These are phyloP conservation scores for Myochromella boudieri DNA, from an alignment of 768 basidiomycete genomes.

Conservation along the genomic window DNA sequence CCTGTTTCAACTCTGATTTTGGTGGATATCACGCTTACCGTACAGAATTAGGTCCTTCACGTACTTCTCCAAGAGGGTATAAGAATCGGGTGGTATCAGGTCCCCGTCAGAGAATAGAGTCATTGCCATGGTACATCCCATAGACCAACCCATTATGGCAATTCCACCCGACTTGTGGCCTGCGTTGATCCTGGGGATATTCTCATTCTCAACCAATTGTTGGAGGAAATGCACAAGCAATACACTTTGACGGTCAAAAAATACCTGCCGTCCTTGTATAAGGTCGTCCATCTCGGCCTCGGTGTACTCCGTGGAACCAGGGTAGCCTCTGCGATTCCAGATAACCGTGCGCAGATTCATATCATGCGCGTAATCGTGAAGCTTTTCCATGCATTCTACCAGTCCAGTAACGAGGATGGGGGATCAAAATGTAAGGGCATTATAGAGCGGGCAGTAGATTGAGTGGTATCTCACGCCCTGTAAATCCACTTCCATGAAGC, in stretches of 20 bases:
- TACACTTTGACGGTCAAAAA: slow-evolving; percentile 26
- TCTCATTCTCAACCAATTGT: slow-evolving; percentile 24
- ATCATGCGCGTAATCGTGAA: slow-evolving; percentile 21
- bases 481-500: slow-evolving; percentile 33
- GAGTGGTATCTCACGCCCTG: slow-evolving; percentile 26
- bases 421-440: not conserved
- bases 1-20: too few relatives aligned
- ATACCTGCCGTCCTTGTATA: slow-evolving; percentile 20
- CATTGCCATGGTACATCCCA: slow-evolving; percentile 29
- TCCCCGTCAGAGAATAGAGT: slow-evolving; percentile 26
- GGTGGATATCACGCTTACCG: slow-evolving; percentile 22
- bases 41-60: slow-evolving; percentile 30
- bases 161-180: slow-evolving; percentile 33
- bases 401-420: not conserved
- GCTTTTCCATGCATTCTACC: slow-evolving; percentile 16
- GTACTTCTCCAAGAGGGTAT: slow-evolving; percentile 27
- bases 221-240: slow-evolving; percentile 28
- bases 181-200: slow-evolving; percentile 23
- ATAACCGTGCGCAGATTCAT: slow-evolving; percentile 28
- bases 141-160: slow-evolving; percentile 39
- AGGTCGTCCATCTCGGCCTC: slow-evolving; percentile 32
- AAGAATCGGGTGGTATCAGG: slow-evolving; percentile 20
- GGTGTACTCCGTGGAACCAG: slow-evolving; percentile 30
- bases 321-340: slow-evolving; percentile 33
- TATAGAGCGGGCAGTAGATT: not conserved